A percentile compares a stretch with the other conserved stretches of the same genome.
These are phyloP conservation scores for Malassezia restricta DNA, from an alignment of 1,284 basidiomycete genomes.

Conservation along the genomic window DNA sequence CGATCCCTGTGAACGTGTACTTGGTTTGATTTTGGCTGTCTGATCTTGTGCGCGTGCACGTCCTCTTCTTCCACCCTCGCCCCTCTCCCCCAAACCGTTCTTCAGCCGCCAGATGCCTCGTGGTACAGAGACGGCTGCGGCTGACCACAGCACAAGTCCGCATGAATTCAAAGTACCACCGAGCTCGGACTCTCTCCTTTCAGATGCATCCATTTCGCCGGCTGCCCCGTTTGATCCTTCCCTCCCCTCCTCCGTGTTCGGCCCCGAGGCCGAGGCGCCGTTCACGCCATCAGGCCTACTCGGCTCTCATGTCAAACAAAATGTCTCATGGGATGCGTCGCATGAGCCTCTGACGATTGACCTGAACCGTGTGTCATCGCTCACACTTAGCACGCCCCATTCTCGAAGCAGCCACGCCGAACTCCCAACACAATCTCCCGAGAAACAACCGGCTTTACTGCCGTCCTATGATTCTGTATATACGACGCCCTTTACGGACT, in stretches of 20 bases:
- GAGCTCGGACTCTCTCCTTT: neutral
- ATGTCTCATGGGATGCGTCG: neutral
- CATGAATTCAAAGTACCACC: neutral
- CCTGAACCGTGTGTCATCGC: constrained; percentile 1
- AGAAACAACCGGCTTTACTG: neutral
- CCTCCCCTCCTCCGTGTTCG: constrained; percentile 3
- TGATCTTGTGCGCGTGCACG: too few relatives aligned
- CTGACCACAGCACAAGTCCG: too few relatives aligned
- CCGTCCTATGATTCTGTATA: neutral
- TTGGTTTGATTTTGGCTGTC: too few relatives aligned
- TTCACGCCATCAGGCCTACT: neutral
- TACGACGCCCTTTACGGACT: neutral
- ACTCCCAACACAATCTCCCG: neutral
- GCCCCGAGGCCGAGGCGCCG: neutral
- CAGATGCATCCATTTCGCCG: neutral
- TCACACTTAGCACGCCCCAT: neutral
- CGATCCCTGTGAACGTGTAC: too few relatives aligned
- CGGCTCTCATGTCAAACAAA: neutral
- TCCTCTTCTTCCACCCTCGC: too few relatives aligned
- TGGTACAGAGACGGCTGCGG: too few relatives aligned
- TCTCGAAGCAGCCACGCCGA: neutral
- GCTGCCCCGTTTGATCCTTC: neutral
- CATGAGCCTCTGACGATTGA: neutral
- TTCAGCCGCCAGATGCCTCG: too few relatives aligned
- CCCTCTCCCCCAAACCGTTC: too few relatives aligned